A percentile compares a stretch with the other conserved stretches of the same genome.
phyloP scores from a whole-genome alignment of 805 yeast species.

The Candida tallmaniae region DNA sequence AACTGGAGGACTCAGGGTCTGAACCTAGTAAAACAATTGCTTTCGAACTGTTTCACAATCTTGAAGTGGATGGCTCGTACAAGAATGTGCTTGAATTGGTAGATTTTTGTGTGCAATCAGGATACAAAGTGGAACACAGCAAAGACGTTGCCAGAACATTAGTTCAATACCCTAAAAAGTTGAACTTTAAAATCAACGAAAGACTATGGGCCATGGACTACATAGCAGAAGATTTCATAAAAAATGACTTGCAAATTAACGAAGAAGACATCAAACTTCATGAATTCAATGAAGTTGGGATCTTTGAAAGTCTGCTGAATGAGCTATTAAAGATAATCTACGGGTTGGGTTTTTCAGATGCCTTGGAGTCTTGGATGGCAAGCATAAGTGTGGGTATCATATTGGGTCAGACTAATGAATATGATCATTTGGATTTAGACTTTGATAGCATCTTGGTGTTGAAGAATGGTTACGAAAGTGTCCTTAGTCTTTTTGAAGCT shows the following conservation, averaged over 20 bases:
- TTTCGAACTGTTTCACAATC: not conserved
- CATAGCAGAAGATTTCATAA: constrained; percentile 1
- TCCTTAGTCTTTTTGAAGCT: not conserved
- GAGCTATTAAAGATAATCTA: not conserved
- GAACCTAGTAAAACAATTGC: not conserved
- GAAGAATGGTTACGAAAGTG: not conserved
- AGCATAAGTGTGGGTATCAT: constrained; percentile 4
- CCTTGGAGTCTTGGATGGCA: constrained; percentile 4
- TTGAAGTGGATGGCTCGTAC: not conserved
- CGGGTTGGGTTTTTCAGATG: not conserved
- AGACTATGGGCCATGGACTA: not conserved
- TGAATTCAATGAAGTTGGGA: constrained; percentile 2
- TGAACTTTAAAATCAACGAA: not conserved
- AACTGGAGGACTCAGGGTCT: not conserved
- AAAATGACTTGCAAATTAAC: constrained; percentile 1
- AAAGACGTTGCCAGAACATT: not conserved
- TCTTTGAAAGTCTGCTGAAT: not conserved
- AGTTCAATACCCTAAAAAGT: not conserved
- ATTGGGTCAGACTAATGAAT: constrained; percentile 1
- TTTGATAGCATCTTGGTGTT: constrained; percentile 1
- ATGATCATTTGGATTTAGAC: not conserved
- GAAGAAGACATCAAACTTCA: not conserved
- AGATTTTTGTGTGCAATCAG: not conserved
- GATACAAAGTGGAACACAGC: not conserved
- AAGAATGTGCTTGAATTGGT: not conserved